Evolutionary conservation across 2,329 filamentous ascomycete species (phyloP).

Genomic region (Zymoseptoria pseudotritici): DNA sequence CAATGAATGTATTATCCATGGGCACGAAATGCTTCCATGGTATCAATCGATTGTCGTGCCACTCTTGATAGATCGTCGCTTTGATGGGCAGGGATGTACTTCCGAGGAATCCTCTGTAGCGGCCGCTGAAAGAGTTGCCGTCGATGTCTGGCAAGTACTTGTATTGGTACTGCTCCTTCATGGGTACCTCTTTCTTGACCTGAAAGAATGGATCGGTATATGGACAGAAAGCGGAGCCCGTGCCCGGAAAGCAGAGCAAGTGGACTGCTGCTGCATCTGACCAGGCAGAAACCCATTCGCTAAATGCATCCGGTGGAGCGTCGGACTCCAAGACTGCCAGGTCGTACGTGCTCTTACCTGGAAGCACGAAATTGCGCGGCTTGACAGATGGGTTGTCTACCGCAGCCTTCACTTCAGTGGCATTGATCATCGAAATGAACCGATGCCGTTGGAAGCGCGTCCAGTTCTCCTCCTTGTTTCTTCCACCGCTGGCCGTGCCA

Average conservation of each 20-base stretch:
- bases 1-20: conserved; percentile 23
- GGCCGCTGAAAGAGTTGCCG: conserved; percentile 46
- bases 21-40: conserved; percentile 33
- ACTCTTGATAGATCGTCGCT: conserved; percentile 32
- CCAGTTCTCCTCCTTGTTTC: conserved; percentile 53
- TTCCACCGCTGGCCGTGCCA: conserved; percentile 42
- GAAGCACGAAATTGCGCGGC: conserved; percentile 36
- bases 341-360: conserved; percentile 32
- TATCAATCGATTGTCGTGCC: conserved; percentile 31
- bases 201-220: conserved; percentile 40
- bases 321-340: conserved; percentile 23
- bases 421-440: conserved; percentile 66
- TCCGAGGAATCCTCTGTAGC: conserved; percentile 26
- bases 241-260: conserved; percentile 37
- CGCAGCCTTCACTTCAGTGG: conserved; percentile 47
- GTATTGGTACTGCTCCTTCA: conserved; percentile 39
- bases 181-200: conserved; percentile 25
- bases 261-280: conserved; percentile 38
- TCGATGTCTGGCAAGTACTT: conserved; percentile 72
- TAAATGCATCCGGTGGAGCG: conserved; percentile 19
- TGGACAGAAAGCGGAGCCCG: conserved; percentile 35
- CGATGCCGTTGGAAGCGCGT: conserved; percentile 66
- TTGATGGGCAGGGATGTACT: conserved; percentile 27
- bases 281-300: conserved; percentile 35
- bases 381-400: conserved; percentile 34